Evolutionary conservation across 352 stramenopile genomes (phyloP).

Genomic region (Pythium phragmitis): DNA sequence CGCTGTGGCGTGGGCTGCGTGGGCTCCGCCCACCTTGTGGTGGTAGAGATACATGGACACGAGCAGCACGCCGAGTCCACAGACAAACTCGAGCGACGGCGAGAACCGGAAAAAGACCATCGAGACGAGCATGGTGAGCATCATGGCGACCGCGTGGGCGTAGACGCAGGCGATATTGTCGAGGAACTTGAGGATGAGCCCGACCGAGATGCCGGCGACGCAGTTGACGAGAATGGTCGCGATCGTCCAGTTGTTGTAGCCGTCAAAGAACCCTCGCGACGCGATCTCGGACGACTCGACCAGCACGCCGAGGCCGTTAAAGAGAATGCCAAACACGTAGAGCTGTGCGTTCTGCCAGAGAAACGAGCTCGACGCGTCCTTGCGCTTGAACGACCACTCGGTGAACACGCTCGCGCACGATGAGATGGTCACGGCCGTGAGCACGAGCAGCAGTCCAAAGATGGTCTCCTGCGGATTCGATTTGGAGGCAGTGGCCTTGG

Average conservation of each 20-base stretch:
- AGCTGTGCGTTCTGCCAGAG: constrained; percentile 84
- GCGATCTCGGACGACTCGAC: constrained; percentile 47
- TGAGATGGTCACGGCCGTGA: constrained; percentile 73
- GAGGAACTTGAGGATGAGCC: constrained; percentile 84
- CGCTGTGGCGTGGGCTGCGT: background rate
- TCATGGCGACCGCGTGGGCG: constrained; percentile 85
- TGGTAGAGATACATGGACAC: constrained; percentile 91
- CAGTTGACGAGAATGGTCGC: constrained; percentile 77
- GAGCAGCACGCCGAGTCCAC: constrained; percentile 71
- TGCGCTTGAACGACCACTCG: constrained; percentile 85
- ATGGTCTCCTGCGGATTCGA: constrained; percentile 29
- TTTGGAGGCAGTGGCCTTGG: background rate
- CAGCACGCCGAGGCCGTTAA: constrained; percentile 68
- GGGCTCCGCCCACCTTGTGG: constrained; percentile 39
- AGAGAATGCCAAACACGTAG: constrained; percentile 80
- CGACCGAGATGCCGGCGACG: constrained; percentile 71
- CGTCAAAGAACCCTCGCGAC: constrained; percentile 65
- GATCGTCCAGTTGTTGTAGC: constrained; percentile 80
- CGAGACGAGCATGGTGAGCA: constrained; percentile 87
- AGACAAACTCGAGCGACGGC: constrained; percentile 82
- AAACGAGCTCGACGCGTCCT: constrained; percentile 59
- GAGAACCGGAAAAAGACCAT: constrained; percentile 86
- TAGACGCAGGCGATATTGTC: constrained; percentile 90
- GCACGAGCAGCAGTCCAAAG: constrained; percentile 61
- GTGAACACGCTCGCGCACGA: constrained; percentile 85